phyloP scores from a whole-genome alignment of 2,329 filamentous ascomycete species.

The Diaporthe nobilis region DNA sequence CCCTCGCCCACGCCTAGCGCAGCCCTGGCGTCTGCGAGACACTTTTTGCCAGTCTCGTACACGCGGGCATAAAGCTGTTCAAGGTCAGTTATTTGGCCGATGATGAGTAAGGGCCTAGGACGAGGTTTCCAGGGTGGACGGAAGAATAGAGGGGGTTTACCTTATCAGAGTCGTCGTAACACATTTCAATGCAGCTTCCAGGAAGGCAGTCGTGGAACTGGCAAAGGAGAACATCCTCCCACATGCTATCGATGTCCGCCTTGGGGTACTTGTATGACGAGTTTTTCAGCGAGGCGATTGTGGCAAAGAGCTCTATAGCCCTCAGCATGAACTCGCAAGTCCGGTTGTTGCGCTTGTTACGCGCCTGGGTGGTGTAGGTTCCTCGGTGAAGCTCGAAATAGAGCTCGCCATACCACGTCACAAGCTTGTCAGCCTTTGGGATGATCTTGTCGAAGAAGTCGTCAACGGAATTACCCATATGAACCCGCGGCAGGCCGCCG shows the following conservation, averaged over 20 bases:
- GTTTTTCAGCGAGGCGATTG: constrained; percentile 82
- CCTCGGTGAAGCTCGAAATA: constrained; percentile 98
- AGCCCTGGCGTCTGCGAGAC: constrained; percentile 78
- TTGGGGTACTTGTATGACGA: constrained; percentile 90
- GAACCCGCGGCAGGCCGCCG: constrained; percentile 79
- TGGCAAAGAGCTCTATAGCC: constrained; percentile 89
- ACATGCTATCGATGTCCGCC: constrained; percentile 93
- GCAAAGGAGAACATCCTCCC: constrained; percentile 91
- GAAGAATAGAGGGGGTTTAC: constrained; percentile 53
- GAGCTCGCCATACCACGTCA: constrained; percentile 97
- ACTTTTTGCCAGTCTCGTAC: constrained; percentile 80
- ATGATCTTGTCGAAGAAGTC: constrained; percentile 93
- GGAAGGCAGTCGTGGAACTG: constrained; percentile 99
- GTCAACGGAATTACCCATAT: constrained; percentile 91
- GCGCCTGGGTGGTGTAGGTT: constrained; percentile 96
- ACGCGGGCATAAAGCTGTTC: constrained; percentile 82
- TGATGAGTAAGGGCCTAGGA: neutral
- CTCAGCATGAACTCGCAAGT: constrained; percentile 87
- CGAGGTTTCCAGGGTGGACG: neutral
- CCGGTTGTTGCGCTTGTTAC: constrained; percentile 96
- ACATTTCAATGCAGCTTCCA: constrained; percentile 97
- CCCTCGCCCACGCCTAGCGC: constrained; percentile 73
- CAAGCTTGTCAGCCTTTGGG: constrained; percentile 82
- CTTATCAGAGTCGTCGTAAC: constrained; percentile 94
- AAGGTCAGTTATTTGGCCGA: neutral